These are phyloP conservation scores for Globisporangium recalcitrans DNA, from an alignment of 352 stramenopile genomes.

Conservation along the genomic window DNA sequence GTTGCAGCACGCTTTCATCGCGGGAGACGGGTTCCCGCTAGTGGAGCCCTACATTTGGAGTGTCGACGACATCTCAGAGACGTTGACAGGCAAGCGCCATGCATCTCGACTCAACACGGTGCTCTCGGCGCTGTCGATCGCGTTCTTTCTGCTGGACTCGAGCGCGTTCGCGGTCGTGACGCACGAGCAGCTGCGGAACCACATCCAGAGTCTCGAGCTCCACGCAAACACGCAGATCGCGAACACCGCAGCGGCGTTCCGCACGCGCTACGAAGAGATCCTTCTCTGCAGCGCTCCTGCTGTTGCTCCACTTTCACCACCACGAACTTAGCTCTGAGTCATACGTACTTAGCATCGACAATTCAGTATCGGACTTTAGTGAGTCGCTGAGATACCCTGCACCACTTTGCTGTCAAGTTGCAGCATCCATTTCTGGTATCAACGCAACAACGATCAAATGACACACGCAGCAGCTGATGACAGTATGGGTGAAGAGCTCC, in stretches of 20 bases:
- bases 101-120: conserved; percentile 30
- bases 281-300: conserved; percentile 9
- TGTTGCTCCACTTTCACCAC: background rate
- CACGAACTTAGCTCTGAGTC: background rate
- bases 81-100: background rate
- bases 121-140: conserved; percentile 51
- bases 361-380: background rate
- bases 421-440: background rate
- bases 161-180: conserved; percentile 37
- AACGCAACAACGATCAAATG: conserved; percentile 10
- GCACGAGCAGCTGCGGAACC: conserved; percentile 22
- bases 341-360: background rate
- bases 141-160: conserved; percentile 70
- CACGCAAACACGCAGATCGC: conserved; percentile 40
- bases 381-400: background rate
- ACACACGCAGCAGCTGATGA: conserved; percentile 1
- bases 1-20: conserved; percentile 54
- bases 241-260: conserved; percentile 44
- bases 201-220: conserved; percentile 27
- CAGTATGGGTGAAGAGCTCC: conserved; percentile 19
- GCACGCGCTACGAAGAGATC: conserved; percentile 41
- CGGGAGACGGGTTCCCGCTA: conserved; percentile 37
- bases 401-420: background rate
- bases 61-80: conserved; percentile 14
- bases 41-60: conserved; percentile 39